Percentiles rank a stretch among this genome's conserved stretches.
phyloP scores from a whole-genome alignment of 306 rosid genomes.

The Vachellia pachyceras region DNA sequence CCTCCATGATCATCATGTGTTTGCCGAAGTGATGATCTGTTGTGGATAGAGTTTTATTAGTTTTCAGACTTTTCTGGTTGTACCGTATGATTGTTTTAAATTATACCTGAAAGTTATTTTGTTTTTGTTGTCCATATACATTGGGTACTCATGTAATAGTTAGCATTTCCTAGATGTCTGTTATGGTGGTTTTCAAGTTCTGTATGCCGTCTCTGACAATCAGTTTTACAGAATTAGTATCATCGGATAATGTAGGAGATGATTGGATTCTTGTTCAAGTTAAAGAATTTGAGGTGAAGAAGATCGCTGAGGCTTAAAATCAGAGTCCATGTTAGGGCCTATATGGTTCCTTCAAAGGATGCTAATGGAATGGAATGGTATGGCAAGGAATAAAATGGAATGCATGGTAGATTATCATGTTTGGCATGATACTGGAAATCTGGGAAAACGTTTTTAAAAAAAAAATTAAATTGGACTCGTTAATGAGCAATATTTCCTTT shows the following conservation, averaged over 20 bases:
- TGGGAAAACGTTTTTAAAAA: background rate
- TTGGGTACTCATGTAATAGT: constrained; percentile 20
- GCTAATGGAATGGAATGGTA: background rate
- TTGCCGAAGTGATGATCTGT: constrained; percentile 22
- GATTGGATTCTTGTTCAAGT: background rate
- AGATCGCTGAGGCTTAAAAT: background rate
- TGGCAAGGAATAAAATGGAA: background rate
- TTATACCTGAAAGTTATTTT: constrained; percentile 22
- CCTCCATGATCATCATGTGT: background rate
- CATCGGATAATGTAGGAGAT: background rate
- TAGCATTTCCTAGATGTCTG: background rate
- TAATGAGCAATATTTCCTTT: background rate
- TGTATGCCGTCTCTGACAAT: background rate
- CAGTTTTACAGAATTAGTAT: background rate
- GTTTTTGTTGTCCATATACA: background rate
- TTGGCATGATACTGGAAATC: background rate
- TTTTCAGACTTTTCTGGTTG: constrained; percentile 36
- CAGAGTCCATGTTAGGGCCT: background rate
- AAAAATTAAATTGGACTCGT: background rate
- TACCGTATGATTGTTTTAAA: constrained; percentile 25
- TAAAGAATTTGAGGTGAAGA: background rate
- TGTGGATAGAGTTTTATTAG: constrained; percentile 31
- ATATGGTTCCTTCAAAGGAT: background rate
- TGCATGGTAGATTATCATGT: background rate
- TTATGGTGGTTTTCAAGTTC: constrained; percentile 1